Evolutionary conservation across 1,284 basidiomycete genomes (phyloP).

Genomic region (Inonotus hispidus): DNA sequence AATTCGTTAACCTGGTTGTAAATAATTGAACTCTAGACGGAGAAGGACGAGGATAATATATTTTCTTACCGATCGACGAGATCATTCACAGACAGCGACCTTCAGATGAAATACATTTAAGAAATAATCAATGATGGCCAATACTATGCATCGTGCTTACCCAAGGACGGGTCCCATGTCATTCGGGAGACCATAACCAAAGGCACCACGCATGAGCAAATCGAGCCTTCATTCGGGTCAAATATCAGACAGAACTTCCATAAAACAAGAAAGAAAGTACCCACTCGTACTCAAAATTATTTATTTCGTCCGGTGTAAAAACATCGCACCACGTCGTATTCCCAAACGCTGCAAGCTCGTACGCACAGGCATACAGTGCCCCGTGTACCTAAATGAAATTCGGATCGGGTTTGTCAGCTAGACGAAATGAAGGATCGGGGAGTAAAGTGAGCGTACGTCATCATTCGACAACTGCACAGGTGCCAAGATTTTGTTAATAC

Average conservation of each 20-base stretch:
- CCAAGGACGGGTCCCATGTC: conserved; percentile 34
- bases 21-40: background rate
- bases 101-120: conserved; percentile 15
- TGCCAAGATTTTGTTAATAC: conserved; percentile 33
- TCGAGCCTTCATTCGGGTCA: conserved; percentile 35
- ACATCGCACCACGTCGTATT: conserved; percentile 39
- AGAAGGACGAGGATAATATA: background rate
- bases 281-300: conserved; percentile 34
- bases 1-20: conserved; percentile 33
- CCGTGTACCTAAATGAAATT: conserved; percentile 29
- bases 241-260: background rate
- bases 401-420: background rate
- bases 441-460: conserved; percentile 21
- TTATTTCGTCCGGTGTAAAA: conserved; percentile 34
- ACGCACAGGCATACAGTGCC: conserved; percentile 42
- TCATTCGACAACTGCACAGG: conserved; percentile 29
- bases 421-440: background rate
- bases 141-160: background rate
- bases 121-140: background rate
- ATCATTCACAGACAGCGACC: conserved; percentile 38
- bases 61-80: conserved; percentile 36
- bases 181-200: conserved; percentile 38
- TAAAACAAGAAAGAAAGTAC: background rate
- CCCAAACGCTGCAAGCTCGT: conserved; percentile 36
- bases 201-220: conserved; percentile 40